Evolutionary conservation across 768 basidiomycete genomes (phyloP), one percentile per base, ranked within the genome.

Genomic region (Auriscalpium orientale): DNA sequence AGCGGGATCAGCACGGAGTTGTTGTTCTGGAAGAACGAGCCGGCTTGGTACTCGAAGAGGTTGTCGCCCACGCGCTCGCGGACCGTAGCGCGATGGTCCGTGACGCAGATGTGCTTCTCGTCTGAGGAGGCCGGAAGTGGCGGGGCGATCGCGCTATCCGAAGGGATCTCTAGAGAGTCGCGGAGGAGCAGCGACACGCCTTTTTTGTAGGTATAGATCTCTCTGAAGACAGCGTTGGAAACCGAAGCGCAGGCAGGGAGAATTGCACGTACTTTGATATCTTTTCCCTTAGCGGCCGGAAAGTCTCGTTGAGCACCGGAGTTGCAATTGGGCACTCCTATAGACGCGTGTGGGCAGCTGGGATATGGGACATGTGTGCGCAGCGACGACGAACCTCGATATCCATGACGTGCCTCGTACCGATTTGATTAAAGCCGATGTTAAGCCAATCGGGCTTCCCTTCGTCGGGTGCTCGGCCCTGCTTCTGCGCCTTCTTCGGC

Each of bases 11-110:
- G 81, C 40, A 95, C 89, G 8, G 90, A 84, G 67, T 95, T 95
- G 79, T 99, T 99, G 76, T 98, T 98, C 67, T 99, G 95, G 80
- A 98, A 98, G 77, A 98, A 99, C 4, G 91, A 88, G 48, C 88
- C 84, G 7, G 86, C 90, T 20, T 77, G 80, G 70, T 91, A 95
- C 66, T 94, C 86, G 72, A 98, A 97, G 46, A 87, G 69, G 67
- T 76, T 82, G 58, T 80, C 72, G 9, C 91, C 94, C 22, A 98
- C 90, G 48, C 80, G 79, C 70, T 97, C 95, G 53, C 92, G 87
- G 1, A 95, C 83, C 10, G 76, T 82, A 12, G 76, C 82, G 57
- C 87, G 87, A 67, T 92, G 91, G 66, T 92, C 79, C 0, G 91
- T 89, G 55, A 97, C 76, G 66, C 92, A 95, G 53, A 94, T 66